A percentile compares a stretch with the other conserved stretches of the same genome.
phyloP scores from a whole-genome alignment of 2,329 filamentous ascomycete species.

The Fusarium nelsonii region DNA sequence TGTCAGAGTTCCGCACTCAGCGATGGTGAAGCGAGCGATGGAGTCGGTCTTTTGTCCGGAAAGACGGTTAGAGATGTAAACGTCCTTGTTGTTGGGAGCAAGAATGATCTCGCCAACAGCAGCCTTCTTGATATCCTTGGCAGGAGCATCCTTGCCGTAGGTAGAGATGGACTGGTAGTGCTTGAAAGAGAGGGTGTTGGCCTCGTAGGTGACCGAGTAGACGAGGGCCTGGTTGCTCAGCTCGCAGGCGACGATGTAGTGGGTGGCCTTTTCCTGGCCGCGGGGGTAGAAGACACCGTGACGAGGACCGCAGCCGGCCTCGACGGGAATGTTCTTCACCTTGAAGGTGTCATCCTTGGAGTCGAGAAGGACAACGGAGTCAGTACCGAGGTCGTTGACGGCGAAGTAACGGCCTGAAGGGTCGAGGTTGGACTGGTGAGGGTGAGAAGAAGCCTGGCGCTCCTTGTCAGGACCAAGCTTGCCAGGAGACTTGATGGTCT shows the following conservation, averaged over 20 bases:
- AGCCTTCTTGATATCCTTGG: slow-evolving; percentile 54
- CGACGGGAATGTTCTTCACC: slow-evolving; percentile 51
- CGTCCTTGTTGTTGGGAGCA: slow-evolving; percentile 56
- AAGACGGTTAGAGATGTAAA: slow-evolving; percentile 66
- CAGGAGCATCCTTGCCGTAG: slow-evolving; percentile 53
- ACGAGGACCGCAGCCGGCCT: slow-evolving; percentile 60
- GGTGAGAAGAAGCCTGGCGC: slow-evolving; percentile 54
- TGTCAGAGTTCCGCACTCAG: slow-evolving; percentile 49
- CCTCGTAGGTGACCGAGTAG: slow-evolving; percentile 57
- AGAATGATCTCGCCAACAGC: slow-evolving; percentile 62
- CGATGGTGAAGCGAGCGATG: slow-evolving; percentile 61
- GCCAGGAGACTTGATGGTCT: slow-evolving; percentile 54
- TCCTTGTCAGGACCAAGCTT: slow-evolving; percentile 51
- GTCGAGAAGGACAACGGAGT: slow-evolving; percentile 62
- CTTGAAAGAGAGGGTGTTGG: slow-evolving; percentile 53
- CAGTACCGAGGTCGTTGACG: slow-evolving; percentile 63
- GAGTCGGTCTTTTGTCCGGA: slow-evolving; percentile 60
- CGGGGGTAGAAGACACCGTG: slow-evolving; percentile 62
- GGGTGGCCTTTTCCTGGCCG: slow-evolving; percentile 52
- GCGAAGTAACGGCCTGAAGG: slow-evolving; percentile 63
- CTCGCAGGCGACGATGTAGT: slow-evolving; percentile 64
- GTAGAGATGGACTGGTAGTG: slow-evolving; percentile 56
- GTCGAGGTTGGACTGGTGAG: slow-evolving; percentile 64
- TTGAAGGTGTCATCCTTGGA: slow-evolving; percentile 56
- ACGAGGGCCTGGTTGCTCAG: slow-evolving; percentile 59